Percentiles rank a stretch among this genome's conserved stretches.
phyloP scores from a whole-genome alignment of 768 basidiomycete species.

The Tubosaeta sp. region DNA sequence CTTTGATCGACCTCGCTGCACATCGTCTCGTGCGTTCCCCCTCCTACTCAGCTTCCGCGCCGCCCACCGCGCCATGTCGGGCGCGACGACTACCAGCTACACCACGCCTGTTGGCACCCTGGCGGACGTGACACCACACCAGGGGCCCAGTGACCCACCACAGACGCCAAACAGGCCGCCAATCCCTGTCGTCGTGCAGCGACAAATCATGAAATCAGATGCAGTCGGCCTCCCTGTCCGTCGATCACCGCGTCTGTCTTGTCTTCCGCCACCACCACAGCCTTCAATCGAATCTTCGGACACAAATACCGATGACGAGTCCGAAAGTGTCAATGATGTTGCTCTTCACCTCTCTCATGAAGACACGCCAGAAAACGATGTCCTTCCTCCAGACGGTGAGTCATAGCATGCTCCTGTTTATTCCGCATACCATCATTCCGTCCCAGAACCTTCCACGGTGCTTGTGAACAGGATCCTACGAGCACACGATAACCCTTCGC shows the following conservation, averaged over 20 bases:
- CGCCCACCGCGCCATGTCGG: constrained; percentile 14
- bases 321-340: constrained; percentile 23
- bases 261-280: constrained; percentile 29
- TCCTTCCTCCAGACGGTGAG: constrained; percentile 44
- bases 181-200: constrained; percentile 30
- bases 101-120: constrained; percentile 30
- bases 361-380: constrained; percentile 48
- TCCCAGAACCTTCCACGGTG: constrained; percentile 60
- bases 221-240: constrained; percentile 35
- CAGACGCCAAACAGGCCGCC: constrained; percentile 52
- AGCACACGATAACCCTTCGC: constrained; percentile 75
- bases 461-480: constrained; percentile 63
- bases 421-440: constrained; percentile 6
- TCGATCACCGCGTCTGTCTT: constrained; percentile 50
- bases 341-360: constrained; percentile 30
- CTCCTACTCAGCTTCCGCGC: neutral
- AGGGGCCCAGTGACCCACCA: constrained; percentile 48
- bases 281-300: constrained; percentile 14
- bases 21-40: neutral
- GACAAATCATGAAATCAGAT: constrained; percentile 25
- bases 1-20: constrained; percentile 16
- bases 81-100: constrained; percentile 17
- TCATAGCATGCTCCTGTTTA: neutral
- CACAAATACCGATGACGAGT: constrained; percentile 30
- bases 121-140: constrained; percentile 38